Percentiles rank a stretch among this genome's conserved stretches.
These are phyloP conservation scores for Blastobotrys illinoisensis DNA, from an alignment of 1,139 yeast species.

Conservation along the genomic window DNA sequence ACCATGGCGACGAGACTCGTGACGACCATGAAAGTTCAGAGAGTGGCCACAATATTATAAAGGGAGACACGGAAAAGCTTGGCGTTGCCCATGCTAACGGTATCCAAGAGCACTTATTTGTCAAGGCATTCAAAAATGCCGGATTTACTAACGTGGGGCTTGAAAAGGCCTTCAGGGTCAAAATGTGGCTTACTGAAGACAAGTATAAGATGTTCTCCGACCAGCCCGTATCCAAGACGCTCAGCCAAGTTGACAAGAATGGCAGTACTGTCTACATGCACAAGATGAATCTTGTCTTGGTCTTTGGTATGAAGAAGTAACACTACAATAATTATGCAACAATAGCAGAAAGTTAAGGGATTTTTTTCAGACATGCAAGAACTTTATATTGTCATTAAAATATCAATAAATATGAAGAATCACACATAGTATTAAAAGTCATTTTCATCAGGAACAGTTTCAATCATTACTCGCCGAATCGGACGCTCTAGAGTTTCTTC, in stretches of 20 bases:
- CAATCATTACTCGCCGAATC: conserved; percentile 21
- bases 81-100: conserved; percentile 17
- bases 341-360: too few relatives aligned
- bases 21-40: neutral
- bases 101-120: conserved; percentile 18
- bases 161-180: conserved; percentile 15
- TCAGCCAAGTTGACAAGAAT: conserved; percentile 8
- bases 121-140: conserved; percentile 15
- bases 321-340: too few relatives aligned
- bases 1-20: conserved; percentile 5
- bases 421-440: conserved; percentile 12
- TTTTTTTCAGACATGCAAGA: too few relatives aligned
- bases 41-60: neutral
- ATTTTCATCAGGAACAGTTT: conserved; percentile 23
- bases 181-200: conserved; percentile 23
- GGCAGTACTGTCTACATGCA: conserved; percentile 15
- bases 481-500: conserved; percentile 3
- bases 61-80: conserved; percentile 2
- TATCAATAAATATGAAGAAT: conserved; percentile 1
- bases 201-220: conserved; percentile 12
- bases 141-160: conserved; percentile 20
- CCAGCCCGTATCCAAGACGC: neutral
- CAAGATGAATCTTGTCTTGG: conserved; percentile 16
- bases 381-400: neutral
- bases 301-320: conserved; percentile 12